Percentiles rank a stretch among this genome's conserved stretches.
These are phyloP conservation scores for Gyromitra esculenta DNA, from an alignment of 2,329 filamentous ascomycete species.

Conservation along the genomic window DNA sequence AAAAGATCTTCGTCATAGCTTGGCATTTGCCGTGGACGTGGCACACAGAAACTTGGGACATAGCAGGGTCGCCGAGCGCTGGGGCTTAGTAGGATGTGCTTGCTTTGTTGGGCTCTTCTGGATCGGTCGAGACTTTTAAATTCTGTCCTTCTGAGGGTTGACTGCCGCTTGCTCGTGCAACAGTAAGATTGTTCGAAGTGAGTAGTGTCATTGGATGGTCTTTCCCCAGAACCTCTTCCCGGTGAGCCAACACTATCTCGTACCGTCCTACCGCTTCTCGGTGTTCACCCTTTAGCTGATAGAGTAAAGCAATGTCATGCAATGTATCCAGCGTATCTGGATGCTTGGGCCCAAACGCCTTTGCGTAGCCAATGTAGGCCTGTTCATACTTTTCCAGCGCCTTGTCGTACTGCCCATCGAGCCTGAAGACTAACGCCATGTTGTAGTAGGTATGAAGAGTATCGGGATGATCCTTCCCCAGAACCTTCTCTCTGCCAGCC, in stretches of 20 bases:
- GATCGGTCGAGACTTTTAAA: no score
- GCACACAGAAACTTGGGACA: no score
- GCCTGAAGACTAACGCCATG: slow-evolving; percentile 36
- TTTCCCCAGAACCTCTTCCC: slow-evolving; percentile 53
- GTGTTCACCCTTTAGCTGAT: slow-evolving; percentile 2
- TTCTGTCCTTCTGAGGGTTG: slow-evolving; percentile 16
- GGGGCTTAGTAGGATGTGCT: no score
- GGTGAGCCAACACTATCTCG: slow-evolving; percentile 10
- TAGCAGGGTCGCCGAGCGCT: no score
- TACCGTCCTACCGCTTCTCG: slow-evolving; percentile 17
- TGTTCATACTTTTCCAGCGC: slow-evolving; percentile 45
- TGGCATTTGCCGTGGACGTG: no score
- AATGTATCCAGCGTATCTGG: slow-evolving; percentile 35
- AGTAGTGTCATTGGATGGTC: slow-evolving; percentile 52
- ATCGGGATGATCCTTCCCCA: slow-evolving; percentile 41
- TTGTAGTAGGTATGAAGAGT: slow-evolving; percentile 46
- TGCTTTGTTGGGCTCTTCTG: no score
- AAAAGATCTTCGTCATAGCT: no score
- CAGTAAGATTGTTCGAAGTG: slow-evolving; percentile 42
- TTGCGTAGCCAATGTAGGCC: slow-evolving; percentile 31
- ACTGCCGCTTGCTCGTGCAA: slow-evolving; percentile 2
- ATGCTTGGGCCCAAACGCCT: slow-evolving; percentile 32
- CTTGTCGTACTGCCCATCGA: slow-evolving; percentile 39
- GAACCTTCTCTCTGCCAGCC: slow-evolving; percentile 32
- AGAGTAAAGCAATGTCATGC: slow-evolving; percentile 22